phyloP scores from a whole-genome alignment of 805 yeast species.

The Candida montana region DNA sequence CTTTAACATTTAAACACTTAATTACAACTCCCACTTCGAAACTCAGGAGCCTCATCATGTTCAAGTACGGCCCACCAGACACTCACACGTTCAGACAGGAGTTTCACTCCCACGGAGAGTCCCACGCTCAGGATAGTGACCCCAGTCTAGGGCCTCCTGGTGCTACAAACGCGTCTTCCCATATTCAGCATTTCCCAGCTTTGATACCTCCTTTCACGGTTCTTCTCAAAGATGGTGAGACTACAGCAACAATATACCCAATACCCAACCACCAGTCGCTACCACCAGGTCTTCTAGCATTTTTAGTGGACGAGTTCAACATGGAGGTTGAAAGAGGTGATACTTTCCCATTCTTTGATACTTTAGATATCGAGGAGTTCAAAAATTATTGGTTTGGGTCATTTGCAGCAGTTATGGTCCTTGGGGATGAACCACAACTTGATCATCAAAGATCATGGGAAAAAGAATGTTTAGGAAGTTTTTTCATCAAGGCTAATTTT shows the following conservation, averaged over 20 bases:
- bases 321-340: slow-evolving; percentile 89
- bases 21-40: too few relatives aligned
- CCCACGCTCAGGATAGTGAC: neutral
- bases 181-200: slow-evolving; percentile 22
- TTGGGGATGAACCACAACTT: slow-evolving; percentile 65
- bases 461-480: slow-evolving; percentile 85
- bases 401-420: slow-evolving; percentile 68
- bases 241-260: slow-evolving; percentile 91
- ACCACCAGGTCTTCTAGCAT: slow-evolving; percentile 74
- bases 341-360: slow-evolving; percentile 80
- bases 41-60: neutral
- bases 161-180: neutral
- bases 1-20: too few relatives aligned
- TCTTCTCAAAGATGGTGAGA: slow-evolving; percentile 78
- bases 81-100: slow-evolving; percentile 3
- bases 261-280: slow-evolving; percentile 58
- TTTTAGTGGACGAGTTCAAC: slow-evolving; percentile 86
- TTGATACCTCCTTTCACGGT: slow-evolving; percentile 61
- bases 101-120: neutral
- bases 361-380: slow-evolving; percentile 69
- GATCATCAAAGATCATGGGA: slow-evolving; percentile 74
- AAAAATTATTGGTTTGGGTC: slow-evolving; percentile 84
- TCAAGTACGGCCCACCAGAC: neutral
- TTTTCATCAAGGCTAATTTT: slow-evolving; percentile 78
- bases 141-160: neutral